Percentiles rank a stretch among this genome's conserved stretches.
phyloP scores from a whole-genome alignment of 139 green algal species.

The Chlorella sp. region DNA sequence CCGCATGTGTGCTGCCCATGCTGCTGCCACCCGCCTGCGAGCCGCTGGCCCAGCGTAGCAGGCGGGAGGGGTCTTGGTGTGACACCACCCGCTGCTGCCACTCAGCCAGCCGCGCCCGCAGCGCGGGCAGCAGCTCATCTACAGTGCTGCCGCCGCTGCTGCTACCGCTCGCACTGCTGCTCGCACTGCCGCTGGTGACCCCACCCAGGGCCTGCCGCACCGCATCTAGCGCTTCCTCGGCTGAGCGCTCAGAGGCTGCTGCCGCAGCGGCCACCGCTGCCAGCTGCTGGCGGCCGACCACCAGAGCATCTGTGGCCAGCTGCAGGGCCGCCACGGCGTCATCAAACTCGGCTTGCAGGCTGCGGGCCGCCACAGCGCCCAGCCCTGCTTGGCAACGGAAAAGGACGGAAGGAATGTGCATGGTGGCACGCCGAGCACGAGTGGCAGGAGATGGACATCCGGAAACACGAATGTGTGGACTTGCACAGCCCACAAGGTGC shows the following conservation, averaged over 20 bases:
- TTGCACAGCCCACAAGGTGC: not conserved
- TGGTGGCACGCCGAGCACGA: too few relatives aligned
- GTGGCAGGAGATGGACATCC: not conserved
- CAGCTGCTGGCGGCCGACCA: not conserved
- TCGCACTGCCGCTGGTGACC: too few relatives aligned
- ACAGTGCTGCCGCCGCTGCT: not conserved
- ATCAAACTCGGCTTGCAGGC: constrained; percentile 59
- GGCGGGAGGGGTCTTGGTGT: constrained; percentile 49
- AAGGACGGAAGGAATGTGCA: not conserved
- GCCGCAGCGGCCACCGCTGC: not conserved
- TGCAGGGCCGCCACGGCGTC: constrained; percentile 35
- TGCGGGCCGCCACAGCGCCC: constrained; percentile 37
- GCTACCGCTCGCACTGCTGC: not conserved
- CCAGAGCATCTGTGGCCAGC: constrained; percentile 6
- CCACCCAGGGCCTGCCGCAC: not conserved
- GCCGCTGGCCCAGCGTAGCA: constrained; percentile 56
- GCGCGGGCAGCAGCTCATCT: constrained; percentile 11
- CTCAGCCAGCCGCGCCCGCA: constrained; percentile 38
- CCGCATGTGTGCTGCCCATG: too few relatives aligned
- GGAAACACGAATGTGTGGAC: not conserved
- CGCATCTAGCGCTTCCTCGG: not conserved
- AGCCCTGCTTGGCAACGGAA: constrained; percentile 31
- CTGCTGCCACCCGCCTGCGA: not conserved
- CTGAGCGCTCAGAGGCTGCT: not conserved
- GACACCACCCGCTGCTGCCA: constrained; percentile 49